Conservation (phyloP, 805 yeast genomes). For the Sugiyamaella lignohabitans region DNA sequence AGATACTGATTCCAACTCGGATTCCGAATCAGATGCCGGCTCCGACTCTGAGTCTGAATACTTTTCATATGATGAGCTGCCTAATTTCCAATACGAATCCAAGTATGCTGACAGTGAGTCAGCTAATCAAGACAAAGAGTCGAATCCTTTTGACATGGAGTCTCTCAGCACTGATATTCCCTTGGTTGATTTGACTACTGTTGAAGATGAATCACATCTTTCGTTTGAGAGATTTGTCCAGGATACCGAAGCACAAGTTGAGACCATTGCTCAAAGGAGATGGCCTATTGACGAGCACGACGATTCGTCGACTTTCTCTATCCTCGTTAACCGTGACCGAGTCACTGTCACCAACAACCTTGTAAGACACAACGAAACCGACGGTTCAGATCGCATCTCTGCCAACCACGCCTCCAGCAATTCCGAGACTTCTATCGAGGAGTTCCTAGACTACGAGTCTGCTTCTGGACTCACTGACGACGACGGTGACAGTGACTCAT, state of each 20-base stretch:
- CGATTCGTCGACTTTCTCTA: conserved; percentile 23
- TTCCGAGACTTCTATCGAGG: conserved; percentile 15
- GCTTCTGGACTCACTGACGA: conserved; percentile 16
- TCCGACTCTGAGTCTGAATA: conserved; percentile 7
- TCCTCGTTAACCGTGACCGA: conserved; percentile 12
- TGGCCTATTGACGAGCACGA: conserved; percentile 25
- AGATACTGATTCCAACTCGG: conserved; percentile 7
- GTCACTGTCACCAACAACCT: background rate
- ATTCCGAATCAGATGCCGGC: conserved; percentile 4
- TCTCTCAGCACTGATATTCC: conserved; percentile 4
- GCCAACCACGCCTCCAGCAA: conserved; percentile 3
- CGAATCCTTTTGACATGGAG: conserved; percentile 4
- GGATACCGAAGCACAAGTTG: background rate
- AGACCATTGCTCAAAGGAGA: conserved; percentile 4
- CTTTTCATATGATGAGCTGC: conserved; percentile 12
- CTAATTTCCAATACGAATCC: conserved; percentile 15
- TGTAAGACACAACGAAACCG: background rate
- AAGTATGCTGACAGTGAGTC: background rate
- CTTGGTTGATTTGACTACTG: conserved; percentile 2
- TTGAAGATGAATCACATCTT: background rate
- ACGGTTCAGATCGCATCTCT: conserved; percentile 5
- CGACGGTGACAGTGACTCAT: conserved; percentile 10
- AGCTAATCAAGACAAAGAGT: conserved; percentile 1
- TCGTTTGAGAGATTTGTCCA: background rate
- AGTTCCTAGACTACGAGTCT: conserved; percentile 22